Base-by-base conservation (phyloP, 441 rosid species). In the Cnidoscolus chayamansa region DNA sequence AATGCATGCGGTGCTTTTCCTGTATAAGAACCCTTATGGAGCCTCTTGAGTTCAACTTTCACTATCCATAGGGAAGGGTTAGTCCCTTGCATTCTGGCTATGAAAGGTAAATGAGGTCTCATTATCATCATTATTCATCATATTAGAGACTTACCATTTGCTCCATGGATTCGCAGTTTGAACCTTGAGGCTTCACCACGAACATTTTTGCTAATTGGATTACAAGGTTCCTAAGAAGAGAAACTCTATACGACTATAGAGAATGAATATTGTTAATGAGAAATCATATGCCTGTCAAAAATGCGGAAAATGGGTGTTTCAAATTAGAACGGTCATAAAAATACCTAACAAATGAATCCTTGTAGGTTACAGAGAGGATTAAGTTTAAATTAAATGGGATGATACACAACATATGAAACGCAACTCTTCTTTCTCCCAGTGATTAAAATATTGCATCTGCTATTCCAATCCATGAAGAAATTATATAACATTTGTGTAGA, bases 381-480 rank as follows among this genome's bases (percentile, higher is more conserved):
- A 57, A 15, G 13, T 57, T 54, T 54, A 54, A 20, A 19, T 25
- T 57, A 57, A 5, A 57, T 10, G 10, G 35, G 31, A 20, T 57
- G 32, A 3, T 40, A 40, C 7, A 40, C 45, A 40, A 7, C 45
- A 40, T 3, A 40, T 7, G 6, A 40, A 40, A 5, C 7, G 45
- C 45, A 54, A 49, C 30, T 54, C 10, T 8, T 54, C 30, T 1
- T 54, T 54, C 9, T 57, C 7, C 12, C 20, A 20, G 10, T 5
- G 0, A 20, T 25, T 57, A 19, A 57, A 57, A 25, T 25, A 6
- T 1, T 8, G 20, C 61, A 53, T 48, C 8, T n/a, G 25, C 43
- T 58, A 45, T 45, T 57, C 12, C 77, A 76, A 75, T 76, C 71
- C 32, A 58, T n/a, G 71, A 45, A 80, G 12, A 71, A 50, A 37